Conservation (phyloP, 176 grass and related monocot species). For the Themeda triandra region DNA sequence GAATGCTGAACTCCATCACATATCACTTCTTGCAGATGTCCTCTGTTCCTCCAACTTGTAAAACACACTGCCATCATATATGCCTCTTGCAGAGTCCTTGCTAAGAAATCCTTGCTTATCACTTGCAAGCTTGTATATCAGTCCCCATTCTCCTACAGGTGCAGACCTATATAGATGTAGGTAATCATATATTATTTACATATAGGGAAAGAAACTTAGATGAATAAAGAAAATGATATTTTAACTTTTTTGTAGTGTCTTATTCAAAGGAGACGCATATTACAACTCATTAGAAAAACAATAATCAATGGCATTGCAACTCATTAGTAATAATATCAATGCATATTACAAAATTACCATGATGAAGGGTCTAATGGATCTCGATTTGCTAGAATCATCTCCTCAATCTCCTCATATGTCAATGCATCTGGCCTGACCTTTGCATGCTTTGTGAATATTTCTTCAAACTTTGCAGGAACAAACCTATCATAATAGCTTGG, state of each 20-base stretch:
- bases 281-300: no score
- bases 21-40: slow-evolving; percentile 16
- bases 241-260: background rate
- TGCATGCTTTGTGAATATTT: slow-evolving; percentile 79
- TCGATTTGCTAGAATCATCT: slow-evolving; percentile 62
- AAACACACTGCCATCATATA: slow-evolving; percentile 70
- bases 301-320: background rate
- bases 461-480: slow-evolving; percentile 71
- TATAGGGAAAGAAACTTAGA: background rate
- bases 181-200: background rate
- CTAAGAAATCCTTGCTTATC: slow-evolving; percentile 62
- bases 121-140: slow-evolving; percentile 39
- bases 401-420: slow-evolving; percentile 45
- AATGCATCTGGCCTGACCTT: slow-evolving; percentile 46
- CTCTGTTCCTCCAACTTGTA: slow-evolving; percentile 44
- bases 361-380: slow-evolving; percentile 46
- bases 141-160: slow-evolving; percentile 40
- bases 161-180: slow-evolving; percentile 23
- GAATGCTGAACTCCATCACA: background rate
- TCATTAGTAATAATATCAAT: background rate
- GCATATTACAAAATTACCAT: slow-evolving; percentile 37
- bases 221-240: background rate
- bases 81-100: slow-evolving; percentile 45
- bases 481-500: slow-evolving; percentile 40
- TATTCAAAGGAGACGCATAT: background rate